These are phyloP conservation scores for Pseudozyma pruni DNA, from an alignment of 1,284 basidiomycete species.

Conservation along the genomic window DNA sequence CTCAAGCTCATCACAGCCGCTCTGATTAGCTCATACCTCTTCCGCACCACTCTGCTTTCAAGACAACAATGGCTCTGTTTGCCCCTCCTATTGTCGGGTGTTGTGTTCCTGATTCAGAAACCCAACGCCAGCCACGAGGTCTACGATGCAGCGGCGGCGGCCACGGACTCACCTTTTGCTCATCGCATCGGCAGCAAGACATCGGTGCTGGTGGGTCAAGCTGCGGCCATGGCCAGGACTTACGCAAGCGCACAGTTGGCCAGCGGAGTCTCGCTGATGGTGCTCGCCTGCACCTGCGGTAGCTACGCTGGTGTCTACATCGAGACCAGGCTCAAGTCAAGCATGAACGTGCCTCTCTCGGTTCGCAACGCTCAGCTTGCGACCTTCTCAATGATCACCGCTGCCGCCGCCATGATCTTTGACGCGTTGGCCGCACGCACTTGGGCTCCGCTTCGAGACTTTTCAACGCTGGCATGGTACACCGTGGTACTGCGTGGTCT, in stretches of 20 bases:
- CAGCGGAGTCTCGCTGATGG: conserved; percentile 10
- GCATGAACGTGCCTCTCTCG: conserved; percentile 37
- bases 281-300: conserved; percentile 38
- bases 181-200: background rate
- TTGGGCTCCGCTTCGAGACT: conserved; percentile 24
- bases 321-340: conserved; percentile 37
- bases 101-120: conserved; percentile 21
- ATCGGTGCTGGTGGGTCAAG: conserved; percentile 3
- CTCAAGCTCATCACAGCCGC: conserved; percentile 46
- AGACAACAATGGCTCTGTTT: conserved; percentile 31
- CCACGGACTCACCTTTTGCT: conserved; percentile 17
- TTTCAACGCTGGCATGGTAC: conserved; percentile 28
- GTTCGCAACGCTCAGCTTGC: conserved; percentile 43
- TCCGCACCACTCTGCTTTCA: conserved; percentile 19
- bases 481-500: conserved; percentile 30
- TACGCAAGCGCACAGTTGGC: conserved; percentile 9
- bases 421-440: conserved; percentile 8
- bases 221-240: conserved; percentile 3
- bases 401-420: conserved; percentile 16
- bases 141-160: conserved; percentile 11
- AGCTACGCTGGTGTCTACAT: conserved; percentile 42
- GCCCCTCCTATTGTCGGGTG: conserved; percentile 22
- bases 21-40: conserved; percentile 28
- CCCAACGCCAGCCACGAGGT: background rate
- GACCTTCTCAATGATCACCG: conserved; percentile 23